Evolutionary conservation across 352 stramenopile genomes (phyloP).

Genomic region (Phytophthora constricta): DNA sequence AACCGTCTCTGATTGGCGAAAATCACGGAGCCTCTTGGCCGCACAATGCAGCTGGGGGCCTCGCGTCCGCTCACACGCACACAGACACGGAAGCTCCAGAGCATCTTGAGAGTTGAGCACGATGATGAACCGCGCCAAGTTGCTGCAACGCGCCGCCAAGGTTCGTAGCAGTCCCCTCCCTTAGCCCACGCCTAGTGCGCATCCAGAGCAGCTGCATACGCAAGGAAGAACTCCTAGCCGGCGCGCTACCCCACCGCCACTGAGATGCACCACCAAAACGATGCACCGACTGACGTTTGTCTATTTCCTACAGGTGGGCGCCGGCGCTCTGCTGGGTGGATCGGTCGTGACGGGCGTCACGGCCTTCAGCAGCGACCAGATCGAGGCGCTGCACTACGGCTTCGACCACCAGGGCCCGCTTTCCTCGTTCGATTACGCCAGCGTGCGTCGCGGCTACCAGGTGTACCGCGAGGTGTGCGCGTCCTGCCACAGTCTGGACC

Average conservation of each 20-base stretch:
- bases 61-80: conserved; percentile 47
- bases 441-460: conserved; percentile 98
- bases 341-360: conserved; percentile 84
- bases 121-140: conserved; percentile 78
- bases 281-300: conserved; percentile 18
- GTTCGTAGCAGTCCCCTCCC: conserved; percentile 33
- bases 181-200: neutral
- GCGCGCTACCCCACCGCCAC: neutral
- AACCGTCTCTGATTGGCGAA: no score
- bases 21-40: conserved; percentile 26
- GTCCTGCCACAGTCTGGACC: conserved; percentile 97
- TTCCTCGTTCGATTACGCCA: conserved; percentile 91
- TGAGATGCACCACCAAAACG: conserved; percentile 77
- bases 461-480: conserved; percentile 99
- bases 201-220: neutral
- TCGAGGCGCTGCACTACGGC: conserved; percentile 87
- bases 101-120: conserved; percentile 50
- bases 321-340: conserved; percentile 68
- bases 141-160: conserved; percentile 81
- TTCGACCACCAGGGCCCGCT: conserved; percentile 89
- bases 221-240: neutral
- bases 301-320: conserved; percentile 56
- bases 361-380: conserved; percentile 87
- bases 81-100: conserved; percentile 49
- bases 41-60: conserved; percentile 24